These are phyloP conservation scores for Euphorbia lathyris DNA, from an alignment of 345 rosid species.

Conservation along the genomic window DNA sequence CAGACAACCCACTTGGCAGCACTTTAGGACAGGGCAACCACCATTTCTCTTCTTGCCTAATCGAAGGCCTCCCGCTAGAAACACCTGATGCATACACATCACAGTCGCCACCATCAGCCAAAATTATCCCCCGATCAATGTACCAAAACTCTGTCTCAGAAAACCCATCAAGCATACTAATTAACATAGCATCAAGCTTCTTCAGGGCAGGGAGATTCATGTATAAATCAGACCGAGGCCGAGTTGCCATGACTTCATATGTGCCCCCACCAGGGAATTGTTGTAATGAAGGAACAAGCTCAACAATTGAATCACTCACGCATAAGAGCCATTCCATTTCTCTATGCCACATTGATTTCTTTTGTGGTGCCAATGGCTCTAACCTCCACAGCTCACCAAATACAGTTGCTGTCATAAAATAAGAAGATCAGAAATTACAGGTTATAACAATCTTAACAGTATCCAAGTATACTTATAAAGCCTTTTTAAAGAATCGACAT, in stretches of 20 bases:
- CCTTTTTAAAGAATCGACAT: no score
- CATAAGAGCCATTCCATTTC: conserved; percentile 96
- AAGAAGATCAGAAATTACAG: neutral
- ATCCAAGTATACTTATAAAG: neutral
- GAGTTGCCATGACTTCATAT: conserved; percentile 85
- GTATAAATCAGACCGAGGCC: conserved; percentile 82
- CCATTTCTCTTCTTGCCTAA: conserved; percentile 96
- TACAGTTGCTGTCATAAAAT: conserved; percentile 64
- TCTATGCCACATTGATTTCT: conserved; percentile 89
- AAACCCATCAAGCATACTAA: conserved; percentile 75
- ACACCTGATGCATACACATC: conserved; percentile 43
- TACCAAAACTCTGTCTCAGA: conserved; percentile 77
- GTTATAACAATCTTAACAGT: neutral
- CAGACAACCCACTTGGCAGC: conserved; percentile 69
- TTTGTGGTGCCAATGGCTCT: conserved; percentile 76
- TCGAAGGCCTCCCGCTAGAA: conserved; percentile 56
- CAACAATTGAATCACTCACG: conserved; percentile 93
- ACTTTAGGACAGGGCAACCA: conserved; percentile 89
- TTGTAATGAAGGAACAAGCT: conserved; percentile 89
- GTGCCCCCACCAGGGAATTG: conserved; percentile 92
- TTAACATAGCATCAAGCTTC: conserved; percentile 94
- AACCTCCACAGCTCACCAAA: conserved; percentile 97
- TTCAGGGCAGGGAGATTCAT: conserved; percentile 92
- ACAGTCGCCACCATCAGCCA: conserved; percentile 54
- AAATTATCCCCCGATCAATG: conserved; percentile 77